phyloP scores from a whole-genome alignment of 1,139 yeast species.

The Debaryomyces robertsiae region DNA sequence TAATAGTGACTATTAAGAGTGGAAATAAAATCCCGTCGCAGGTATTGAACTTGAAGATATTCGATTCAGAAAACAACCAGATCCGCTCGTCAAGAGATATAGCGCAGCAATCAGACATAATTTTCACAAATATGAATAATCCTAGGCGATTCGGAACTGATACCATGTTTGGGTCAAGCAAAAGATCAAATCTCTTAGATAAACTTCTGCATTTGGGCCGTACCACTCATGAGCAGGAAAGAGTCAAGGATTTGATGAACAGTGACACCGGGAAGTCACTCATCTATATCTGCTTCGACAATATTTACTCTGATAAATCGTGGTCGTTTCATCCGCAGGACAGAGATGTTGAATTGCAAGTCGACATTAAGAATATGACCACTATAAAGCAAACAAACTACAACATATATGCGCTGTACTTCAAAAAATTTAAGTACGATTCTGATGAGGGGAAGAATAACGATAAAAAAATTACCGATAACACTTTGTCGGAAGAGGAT shows the following conservation, averaged over 20 bases:
- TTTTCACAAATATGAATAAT: constrained; percentile 41
- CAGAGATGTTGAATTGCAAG: constrained; percentile 37
- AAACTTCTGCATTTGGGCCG: constrained; percentile 13
- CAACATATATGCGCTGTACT: constrained; percentile 38
- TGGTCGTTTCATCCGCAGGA: constrained; percentile 43
- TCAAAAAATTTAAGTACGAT: constrained; percentile 23
- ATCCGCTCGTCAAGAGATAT: constrained; percentile 37
- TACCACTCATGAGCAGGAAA: constrained; percentile 8
- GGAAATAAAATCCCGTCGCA: constrained; percentile 40
- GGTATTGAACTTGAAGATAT: constrained; percentile 35
- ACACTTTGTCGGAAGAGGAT: constrained; percentile 28
- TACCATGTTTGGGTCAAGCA: constrained; percentile 8
- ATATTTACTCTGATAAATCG: constrained; percentile 43
- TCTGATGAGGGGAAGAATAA: constrained; percentile 9
- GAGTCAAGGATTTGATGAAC: constrained; percentile 22
- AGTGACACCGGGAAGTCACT: constrained; percentile 31
- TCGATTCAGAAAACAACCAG: constrained; percentile 41
- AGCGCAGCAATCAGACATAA: constrained; percentile 31
- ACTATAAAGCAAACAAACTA: constrained; percentile 40
- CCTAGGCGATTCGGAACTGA: constrained; percentile 20
- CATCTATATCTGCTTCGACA: constrained; percentile 47
- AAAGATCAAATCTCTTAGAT: constrained; percentile 17
- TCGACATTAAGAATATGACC: constrained; percentile 38
- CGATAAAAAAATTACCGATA: constrained; percentile 14
- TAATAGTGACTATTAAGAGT: constrained; percentile 33